A percentile compares a stretch with the other conserved stretches of the same genome.
phyloP scores from a whole-genome alignment of 768 basidiomycete genomes.

The Lepiota venenata region DNA sequence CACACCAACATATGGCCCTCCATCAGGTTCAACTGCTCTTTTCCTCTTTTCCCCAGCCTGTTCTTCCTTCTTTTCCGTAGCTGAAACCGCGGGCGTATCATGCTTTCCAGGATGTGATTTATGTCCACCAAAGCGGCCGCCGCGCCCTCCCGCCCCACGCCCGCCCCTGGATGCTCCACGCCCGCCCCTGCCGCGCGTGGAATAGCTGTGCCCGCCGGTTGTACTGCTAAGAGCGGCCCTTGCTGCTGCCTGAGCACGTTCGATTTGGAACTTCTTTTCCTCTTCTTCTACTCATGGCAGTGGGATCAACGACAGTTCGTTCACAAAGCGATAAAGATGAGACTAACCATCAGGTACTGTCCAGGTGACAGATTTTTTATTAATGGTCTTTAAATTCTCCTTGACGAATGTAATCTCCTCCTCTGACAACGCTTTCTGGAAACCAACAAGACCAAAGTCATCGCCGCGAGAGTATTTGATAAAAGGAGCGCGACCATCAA shows the following conservation, averaged over 20 bases:
- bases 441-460: slow-evolving; percentile 49
- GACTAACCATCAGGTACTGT: slow-evolving; percentile 50
- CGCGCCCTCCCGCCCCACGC: slow-evolving; percentile 39
- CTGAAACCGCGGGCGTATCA: slow-evolving; percentile 26
- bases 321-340: not conserved
- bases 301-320: slow-evolving; percentile 2
- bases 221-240: slow-evolving; percentile 28
- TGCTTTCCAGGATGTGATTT: slow-evolving; percentile 34
- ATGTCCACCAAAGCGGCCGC: slow-evolving; percentile 32
- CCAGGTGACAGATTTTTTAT: slow-evolving; percentile 66
- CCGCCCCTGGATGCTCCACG: slow-evolving; percentile 31
- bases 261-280: slow-evolving; percentile 69
- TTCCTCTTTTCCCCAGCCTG: slow-evolving; percentile 73
- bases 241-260: slow-evolving; percentile 70
- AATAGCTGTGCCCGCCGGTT: slow-evolving; percentile 19
- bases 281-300: slow-evolving; percentile 49
- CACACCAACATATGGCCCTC: slow-evolving; percentile 64
- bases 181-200: slow-evolving; percentile 22
- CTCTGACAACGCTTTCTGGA: slow-evolving; percentile 65
- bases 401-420: slow-evolving; percentile 72
- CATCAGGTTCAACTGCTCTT: slow-evolving; percentile 73
- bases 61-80: slow-evolving; percentile 21
- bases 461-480: slow-evolving; percentile 48
- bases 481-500: slow-evolving; percentile 46
- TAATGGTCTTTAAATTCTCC: slow-evolving; percentile 60